Evolutionary conservation across 1,139 yeast species (phyloP).

Genomic region (Geotrichum macrosporum): DNA sequence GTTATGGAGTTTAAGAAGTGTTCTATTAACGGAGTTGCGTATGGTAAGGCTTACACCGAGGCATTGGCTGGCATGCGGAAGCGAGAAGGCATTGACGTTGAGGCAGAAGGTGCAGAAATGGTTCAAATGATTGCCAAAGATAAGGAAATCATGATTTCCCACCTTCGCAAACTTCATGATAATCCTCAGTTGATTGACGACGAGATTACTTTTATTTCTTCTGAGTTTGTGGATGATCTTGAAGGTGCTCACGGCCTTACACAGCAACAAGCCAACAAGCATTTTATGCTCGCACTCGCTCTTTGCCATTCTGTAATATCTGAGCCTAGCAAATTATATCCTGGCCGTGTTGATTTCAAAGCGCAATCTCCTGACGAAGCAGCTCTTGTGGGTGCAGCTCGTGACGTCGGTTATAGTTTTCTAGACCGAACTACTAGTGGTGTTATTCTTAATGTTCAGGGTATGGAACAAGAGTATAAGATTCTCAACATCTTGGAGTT

Average conservation of each 20-base stretch:
- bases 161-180: constrained; percentile 45
- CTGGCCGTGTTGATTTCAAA: constrained; percentile 58
- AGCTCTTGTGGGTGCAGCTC: constrained; percentile 86
- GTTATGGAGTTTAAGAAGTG: constrained; percentile 95
- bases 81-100: constrained; percentile 74
- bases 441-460: constrained; percentile 67
- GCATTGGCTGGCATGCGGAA: constrained; percentile 89
- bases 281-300: constrained; percentile 74
- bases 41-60: constrained; percentile 93
- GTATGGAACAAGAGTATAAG: constrained; percentile 62
- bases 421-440: constrained; percentile 68
- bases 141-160: constrained; percentile 56
- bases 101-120: constrained; percentile 60
- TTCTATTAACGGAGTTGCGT: constrained; percentile 76
- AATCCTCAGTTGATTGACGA: constrained; percentile 60
- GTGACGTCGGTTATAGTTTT: constrained; percentile 84
- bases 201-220: constrained; percentile 74
- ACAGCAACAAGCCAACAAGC: constrained; percentile 58
- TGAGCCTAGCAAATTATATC: constrained; percentile 47
- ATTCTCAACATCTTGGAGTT: constrained; percentile 88
- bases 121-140: constrained; percentile 50
- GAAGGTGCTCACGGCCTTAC: constrained; percentile 45
- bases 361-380: constrained; percentile 99
- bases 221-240: constrained; percentile 45
- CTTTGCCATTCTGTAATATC: constrained; percentile 90